Conservation (phyloP, 345 rosid genomes). For the Adansonia digitata region DNA sequence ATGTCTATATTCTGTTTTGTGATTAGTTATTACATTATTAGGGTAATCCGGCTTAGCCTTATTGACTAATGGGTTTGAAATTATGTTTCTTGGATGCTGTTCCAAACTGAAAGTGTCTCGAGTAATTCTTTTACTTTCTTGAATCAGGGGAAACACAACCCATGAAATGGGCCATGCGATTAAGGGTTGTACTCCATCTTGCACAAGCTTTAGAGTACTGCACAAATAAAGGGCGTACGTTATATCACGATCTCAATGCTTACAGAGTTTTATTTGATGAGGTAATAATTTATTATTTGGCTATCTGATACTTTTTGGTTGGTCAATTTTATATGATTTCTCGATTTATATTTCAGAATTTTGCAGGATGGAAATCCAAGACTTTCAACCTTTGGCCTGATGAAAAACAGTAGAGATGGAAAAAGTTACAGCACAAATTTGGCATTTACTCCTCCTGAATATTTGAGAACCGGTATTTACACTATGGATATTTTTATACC, state of each 20-base stretch:
- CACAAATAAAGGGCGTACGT: constrained; percentile 69
- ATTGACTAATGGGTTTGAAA: background rate
- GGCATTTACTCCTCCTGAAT: constrained; percentile 95
- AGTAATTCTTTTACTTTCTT: constrained; percentile 5
- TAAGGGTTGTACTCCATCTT: constrained; percentile 84
- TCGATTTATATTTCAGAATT: constrained; percentile 18
- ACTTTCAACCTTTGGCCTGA: constrained; percentile 91
- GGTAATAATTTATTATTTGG: constrained; percentile 34
- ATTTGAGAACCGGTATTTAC: constrained; percentile 62
- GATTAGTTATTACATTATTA: background rate
- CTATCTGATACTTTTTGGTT: background rate
- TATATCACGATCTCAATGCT: constrained; percentile 94
- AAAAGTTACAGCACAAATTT: constrained; percentile 82
- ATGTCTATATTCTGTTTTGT: background rate
- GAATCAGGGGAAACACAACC: constrained; percentile 85
- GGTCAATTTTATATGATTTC: background rate
- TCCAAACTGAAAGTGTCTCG: background rate
- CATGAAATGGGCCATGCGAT: constrained; percentile 96
- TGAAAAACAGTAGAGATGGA: constrained; percentile 96
- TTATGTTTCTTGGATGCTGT: background rate
- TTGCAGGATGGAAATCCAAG: constrained; percentile 78
- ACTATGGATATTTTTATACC: background rate
- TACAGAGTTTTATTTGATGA: constrained; percentile 88
- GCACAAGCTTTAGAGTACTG: constrained; percentile 95
- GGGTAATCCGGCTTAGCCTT: background rate